Evolutionary conservation across 2,329 filamentous ascomycete genomes (phyloP), one percentile per base, ranked within the genome.

Genomic region (Ophiostoma novo-ulmi): DNA sequence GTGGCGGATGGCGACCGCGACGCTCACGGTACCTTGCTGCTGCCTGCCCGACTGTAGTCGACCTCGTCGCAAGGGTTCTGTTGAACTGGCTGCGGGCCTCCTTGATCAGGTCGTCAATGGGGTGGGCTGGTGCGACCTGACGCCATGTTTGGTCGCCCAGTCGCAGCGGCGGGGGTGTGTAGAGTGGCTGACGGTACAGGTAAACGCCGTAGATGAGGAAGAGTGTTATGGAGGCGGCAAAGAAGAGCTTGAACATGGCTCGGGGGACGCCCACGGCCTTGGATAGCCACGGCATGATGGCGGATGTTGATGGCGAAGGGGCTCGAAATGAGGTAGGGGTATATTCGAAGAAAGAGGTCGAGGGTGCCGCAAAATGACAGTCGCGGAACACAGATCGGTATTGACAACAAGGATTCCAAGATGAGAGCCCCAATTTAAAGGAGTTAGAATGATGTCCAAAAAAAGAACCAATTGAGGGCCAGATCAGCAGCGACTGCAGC

Each of bases 1-100:
- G 83, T 6, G 83, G 83, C 0, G 83, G 83, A 71, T 84, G 82
- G 31, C 83, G 78, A n/a, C 82, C 83, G 61, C 83, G 80, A 44
- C 79, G 80, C 67, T 78, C 75, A 70, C 82, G 80, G 74, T 85
- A 85, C 8, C 78, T 79, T 64, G 79, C 78, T 0, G 85, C 84
- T 0, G 84, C 82, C 38, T 69, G 11, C n/a, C 17, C 36, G 17
- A 69, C 35, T 11, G 52, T 80, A 76, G n/a, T 38, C 31, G 68
- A 36, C 35, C 39, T 31, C 3, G 11, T 63, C 13, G 8, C 20
- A 3, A 63, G 52, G 13, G 22, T 55, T 26, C 11, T 8, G 26
- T 36, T 17, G 11, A 31, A 36, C 14, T 55, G 11, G 7, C 2
- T 7, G 66, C 66, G 66, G 13, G 41, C 44, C 22, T 52, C 44